A percentile compares a stretch with the other conserved stretches of the same genome.
phyloP scores from a whole-genome alignment of 805 yeast species.

The Isabelozyma rhagii region DNA sequence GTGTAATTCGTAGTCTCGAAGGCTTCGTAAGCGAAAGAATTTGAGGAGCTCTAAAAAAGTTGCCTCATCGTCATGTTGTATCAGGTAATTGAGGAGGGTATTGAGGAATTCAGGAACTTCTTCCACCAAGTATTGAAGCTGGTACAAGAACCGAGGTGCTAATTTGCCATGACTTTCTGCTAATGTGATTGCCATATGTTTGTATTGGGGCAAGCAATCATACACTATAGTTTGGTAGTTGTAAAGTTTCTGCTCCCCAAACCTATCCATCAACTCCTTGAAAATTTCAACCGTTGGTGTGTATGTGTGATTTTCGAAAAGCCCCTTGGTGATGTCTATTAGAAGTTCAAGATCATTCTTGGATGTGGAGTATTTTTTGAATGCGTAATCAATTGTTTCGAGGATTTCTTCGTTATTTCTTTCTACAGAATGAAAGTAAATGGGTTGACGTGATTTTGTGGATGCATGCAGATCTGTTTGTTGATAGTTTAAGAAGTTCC shows the following conservation, averaged over 20 bases:
- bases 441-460: slow-evolving; percentile 10
- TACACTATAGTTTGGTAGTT: slow-evolving; percentile 27
- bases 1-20: slow-evolving; percentile 17
- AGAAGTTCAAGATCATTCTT: slow-evolving; percentile 9
- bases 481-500: slow-evolving; percentile 29
- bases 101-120: slow-evolving; percentile 26
- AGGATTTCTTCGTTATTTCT: slow-evolving; percentile 19
- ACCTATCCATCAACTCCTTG: slow-evolving; percentile 19
- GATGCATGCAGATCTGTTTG: slow-evolving; percentile 23
- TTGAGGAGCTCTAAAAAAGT: slow-evolving; percentile 23
- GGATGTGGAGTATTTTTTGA: slow-evolving; percentile 10
- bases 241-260: slow-evolving; percentile 16
- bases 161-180: slow-evolving; percentile 8
- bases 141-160: slow-evolving; percentile 6
- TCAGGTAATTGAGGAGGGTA: slow-evolving; percentile 23
- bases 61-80: slow-evolving; percentile 11
- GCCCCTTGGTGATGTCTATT: slow-evolving; percentile 4
- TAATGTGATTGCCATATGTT: slow-evolving; percentile 16
- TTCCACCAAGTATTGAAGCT: slow-evolving; percentile 23
- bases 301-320: slow-evolving; percentile 8
- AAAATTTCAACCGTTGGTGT: slow-evolving; percentile 25
- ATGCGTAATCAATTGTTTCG: slow-evolving; percentile 11
- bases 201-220: slow-evolving; percentile 20
- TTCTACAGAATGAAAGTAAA: slow-evolving; percentile 8
- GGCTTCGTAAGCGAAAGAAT: slow-evolving; percentile 22